Evolutionary conservation across 371 early-diverging fungal genomes (phyloP).

Genomic region (Mortierella sp.): DNA sequence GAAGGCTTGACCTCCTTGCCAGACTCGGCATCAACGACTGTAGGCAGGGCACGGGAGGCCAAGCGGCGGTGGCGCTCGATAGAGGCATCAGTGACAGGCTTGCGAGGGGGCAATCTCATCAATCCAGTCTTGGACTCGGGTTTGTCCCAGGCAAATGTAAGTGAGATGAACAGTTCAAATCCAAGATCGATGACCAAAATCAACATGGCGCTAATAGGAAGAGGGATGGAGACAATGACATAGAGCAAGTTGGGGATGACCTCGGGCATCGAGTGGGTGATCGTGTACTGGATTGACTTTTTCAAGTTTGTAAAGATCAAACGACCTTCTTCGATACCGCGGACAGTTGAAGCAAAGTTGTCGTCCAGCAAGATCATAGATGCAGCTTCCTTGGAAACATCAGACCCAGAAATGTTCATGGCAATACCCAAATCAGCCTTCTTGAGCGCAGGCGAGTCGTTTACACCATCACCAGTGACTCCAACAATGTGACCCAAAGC

Average conservation of each 20-base stretch:
- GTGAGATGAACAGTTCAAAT: conserved; percentile 89
- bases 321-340: conserved; percentile 94
- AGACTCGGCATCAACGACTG: conserved; percentile 62
- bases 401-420: conserved; percentile 95
- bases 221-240: conserved; percentile 88
- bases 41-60: conserved; percentile 61
- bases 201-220: conserved; percentile 84
- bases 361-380: conserved; percentile 97
- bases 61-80: conserved; percentile 75
- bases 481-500: conserved; percentile 91
- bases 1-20: conserved; percentile 62
- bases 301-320: conserved; percentile 95
- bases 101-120: conserved; percentile 92
- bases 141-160: conserved; percentile 93
- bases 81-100: conserved; percentile 83
- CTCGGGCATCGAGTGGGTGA: conserved; percentile 91
- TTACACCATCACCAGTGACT: conserved; percentile 96
- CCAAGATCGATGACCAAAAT: conserved; percentile 94
- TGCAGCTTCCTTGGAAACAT: conserved; percentile 98
- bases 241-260: conserved; percentile 87
- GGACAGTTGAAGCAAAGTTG: conserved; percentile 91
- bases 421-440: conserved; percentile 98
- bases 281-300: conserved; percentile 93
- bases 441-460: conserved; percentile 93
- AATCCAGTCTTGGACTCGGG: conserved; percentile 84